These are phyloP conservation scores for Ganoderma lingzhi DNA, from an alignment of 1,284 basidiomycete species.

Conservation along the genomic window DNA sequence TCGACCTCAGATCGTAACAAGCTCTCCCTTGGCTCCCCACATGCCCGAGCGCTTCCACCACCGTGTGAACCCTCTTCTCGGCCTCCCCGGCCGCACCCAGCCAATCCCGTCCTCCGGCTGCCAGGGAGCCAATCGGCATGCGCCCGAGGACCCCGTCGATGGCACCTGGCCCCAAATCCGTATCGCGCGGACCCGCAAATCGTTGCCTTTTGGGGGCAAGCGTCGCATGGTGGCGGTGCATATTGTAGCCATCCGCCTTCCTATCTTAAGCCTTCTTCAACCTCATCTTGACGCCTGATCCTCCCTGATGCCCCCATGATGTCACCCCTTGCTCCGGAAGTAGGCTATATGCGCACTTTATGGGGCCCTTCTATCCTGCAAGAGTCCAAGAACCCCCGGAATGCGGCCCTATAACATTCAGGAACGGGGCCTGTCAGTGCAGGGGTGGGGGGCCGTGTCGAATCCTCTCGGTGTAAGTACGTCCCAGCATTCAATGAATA, in stretches of 20 bases:
- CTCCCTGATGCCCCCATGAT: not conserved
- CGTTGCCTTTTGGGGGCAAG: not conserved
- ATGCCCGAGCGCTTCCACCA: not conserved
- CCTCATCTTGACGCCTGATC: not conserved
- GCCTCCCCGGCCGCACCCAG: conserved; percentile 20
- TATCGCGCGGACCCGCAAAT: conserved; percentile 13
- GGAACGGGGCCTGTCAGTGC: not conserved
- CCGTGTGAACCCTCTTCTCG: conserved; percentile 25
- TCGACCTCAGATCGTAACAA: conserved; percentile 6
- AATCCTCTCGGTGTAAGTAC: not conserved
- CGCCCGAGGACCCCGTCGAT: conserved; percentile 24
- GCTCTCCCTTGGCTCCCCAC: conserved; percentile 13
- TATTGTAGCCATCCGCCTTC: conserved; percentile 5
- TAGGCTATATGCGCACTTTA: not conserved
- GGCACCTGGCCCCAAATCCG: conserved; percentile 3
- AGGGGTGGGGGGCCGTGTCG: not conserved
- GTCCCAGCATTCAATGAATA: not conserved
- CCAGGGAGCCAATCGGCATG: conserved; percentile 21
- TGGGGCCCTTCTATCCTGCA: not conserved
- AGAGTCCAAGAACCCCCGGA: not conserved
- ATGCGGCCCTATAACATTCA: not conserved
- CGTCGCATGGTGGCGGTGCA: conserved; percentile 13
- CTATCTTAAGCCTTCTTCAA: conserved; percentile 4
- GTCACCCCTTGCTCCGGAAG: not conserved
- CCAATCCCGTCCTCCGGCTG: conserved; percentile 17